A percentile compares a stretch with the other conserved stretches of the same genome.
These are phyloP conservation scores for Pythium guiyangense DNA, from an alignment of 352 stramenopile species.

Conservation along the genomic window DNA sequence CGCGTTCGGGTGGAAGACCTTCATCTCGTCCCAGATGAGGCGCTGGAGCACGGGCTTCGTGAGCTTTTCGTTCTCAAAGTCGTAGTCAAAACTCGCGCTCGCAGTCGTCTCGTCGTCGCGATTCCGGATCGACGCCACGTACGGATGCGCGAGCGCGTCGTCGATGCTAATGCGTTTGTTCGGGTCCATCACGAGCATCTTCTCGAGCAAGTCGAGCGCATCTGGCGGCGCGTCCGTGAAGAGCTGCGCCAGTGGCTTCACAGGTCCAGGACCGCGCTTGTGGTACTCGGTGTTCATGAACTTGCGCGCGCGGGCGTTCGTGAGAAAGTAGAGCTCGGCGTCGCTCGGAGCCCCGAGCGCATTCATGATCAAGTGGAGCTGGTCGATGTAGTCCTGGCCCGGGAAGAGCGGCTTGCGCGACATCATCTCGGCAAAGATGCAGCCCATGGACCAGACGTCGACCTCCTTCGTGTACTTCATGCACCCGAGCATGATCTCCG, in stretches of 20 bases:
- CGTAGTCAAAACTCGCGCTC: slow-evolving; percentile 68
- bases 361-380: slow-evolving; percentile 97
- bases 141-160: slow-evolving; percentile 88
- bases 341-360: slow-evolving; percentile 94
- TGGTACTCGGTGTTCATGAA: slow-evolving; percentile 83
- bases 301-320: slow-evolving; percentile 83
- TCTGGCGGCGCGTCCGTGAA: slow-evolving; percentile 64
- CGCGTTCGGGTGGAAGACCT: slow-evolving; percentile 63
- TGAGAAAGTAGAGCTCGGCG: slow-evolving; percentile 96
- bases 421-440: slow-evolving; percentile 99
- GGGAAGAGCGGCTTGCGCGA: slow-evolving; percentile 97
- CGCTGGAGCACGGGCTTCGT: slow-evolving; percentile 79
- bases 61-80: slow-evolving; percentile 86
- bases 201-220: slow-evolving; percentile 85
- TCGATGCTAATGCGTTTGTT: slow-evolving; percentile 89
- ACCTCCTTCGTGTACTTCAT: slow-evolving; percentile 86
- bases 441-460: slow-evolving; percentile 97
- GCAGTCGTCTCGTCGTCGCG: slow-evolving; percentile 85
- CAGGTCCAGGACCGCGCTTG: slow-evolving; percentile 55
- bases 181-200: slow-evolving; percentile 92
- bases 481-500: too few relatives aligned
- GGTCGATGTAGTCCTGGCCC: slow-evolving; percentile 92
- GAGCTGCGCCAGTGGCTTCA: slow-evolving; percentile 65
- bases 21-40: slow-evolving; percentile 86
- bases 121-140: slow-evolving; percentile 87